phyloP scores from a whole-genome alignment of 805 yeast genomes.

The Wickerhamiella cacticola region DNA sequence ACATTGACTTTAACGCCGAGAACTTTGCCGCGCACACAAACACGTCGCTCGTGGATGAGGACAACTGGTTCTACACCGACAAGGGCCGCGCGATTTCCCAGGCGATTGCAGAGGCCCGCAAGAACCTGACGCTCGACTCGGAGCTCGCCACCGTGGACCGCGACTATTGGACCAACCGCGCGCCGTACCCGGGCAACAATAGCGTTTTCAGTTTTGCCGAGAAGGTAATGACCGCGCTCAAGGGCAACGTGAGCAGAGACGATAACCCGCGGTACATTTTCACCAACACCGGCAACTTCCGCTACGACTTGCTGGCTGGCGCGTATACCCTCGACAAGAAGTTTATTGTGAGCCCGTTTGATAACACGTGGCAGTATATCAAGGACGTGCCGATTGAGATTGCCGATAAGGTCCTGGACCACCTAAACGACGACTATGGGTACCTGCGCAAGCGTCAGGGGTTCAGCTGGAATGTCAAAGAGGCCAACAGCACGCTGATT shows the following conservation, averaged over 20 bases:
- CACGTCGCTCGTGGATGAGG: slow-evolving; percentile 17
- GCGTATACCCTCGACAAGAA: slow-evolving; percentile 69
- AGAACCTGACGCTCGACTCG: slow-evolving; percentile 41
- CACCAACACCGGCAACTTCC: slow-evolving; percentile 76
- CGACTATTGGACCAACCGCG: slow-evolving; percentile 54
- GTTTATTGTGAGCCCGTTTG: slow-evolving; percentile 75
- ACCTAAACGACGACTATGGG: slow-evolving; percentile 37
- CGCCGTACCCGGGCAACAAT: slow-evolving; percentile 46
- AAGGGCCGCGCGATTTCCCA: slow-evolving; percentile 41
- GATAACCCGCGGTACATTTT: slow-evolving; percentile 40
- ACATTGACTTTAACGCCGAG: slow-evolving; percentile 68
- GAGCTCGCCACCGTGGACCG: slow-evolving; percentile 54
- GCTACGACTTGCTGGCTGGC: slow-evolving; percentile 79
- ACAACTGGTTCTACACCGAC: slow-evolving; percentile 37
- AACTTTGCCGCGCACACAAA: slow-evolving; percentile 58
- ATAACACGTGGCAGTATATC: slow-evolving; percentile 63
- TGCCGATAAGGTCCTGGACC: slow-evolving; percentile 43
- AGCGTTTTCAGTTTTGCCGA: slow-evolving; percentile 52
- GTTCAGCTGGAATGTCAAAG: neutral
- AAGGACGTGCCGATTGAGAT: slow-evolving; percentile 43
- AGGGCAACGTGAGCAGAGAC: slow-evolving; percentile 23
- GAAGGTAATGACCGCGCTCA: slow-evolving; percentile 38
- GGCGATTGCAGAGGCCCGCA: slow-evolving; percentile 35
- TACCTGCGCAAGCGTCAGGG: slow-evolving; percentile 12
- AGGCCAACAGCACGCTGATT: slow-evolving; percentile 2